phyloP scores from a whole-genome alignment of 805 yeast genomes.

The Sugiyamaella marilandica region DNA sequence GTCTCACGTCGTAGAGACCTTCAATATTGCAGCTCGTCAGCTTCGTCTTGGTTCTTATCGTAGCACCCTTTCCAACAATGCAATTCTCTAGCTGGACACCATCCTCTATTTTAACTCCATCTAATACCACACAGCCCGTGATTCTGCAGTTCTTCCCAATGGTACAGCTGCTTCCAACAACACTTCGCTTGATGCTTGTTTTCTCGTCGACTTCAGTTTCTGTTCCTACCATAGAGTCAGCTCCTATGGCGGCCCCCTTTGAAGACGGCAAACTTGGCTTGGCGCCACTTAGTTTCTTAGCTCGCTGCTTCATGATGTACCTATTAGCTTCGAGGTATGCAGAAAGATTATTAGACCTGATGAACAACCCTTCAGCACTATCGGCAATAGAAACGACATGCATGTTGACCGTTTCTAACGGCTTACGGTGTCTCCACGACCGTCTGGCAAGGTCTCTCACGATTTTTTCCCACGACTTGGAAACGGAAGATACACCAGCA shows the following conservation, averaged over 20 bases:
- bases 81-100: conserved; percentile 74
- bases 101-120: conserved; percentile 69
- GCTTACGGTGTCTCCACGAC: conserved; percentile 75
- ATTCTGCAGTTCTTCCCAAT: conserved; percentile 86
- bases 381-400: conserved; percentile 52
- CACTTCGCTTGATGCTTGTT: conserved; percentile 81
- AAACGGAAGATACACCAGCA: conserved; percentile 21
- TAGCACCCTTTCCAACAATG: conserved; percentile 67
- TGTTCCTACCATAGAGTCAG: conserved; percentile 75
- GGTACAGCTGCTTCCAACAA: conserved; percentile 65
- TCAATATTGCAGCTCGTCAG: conserved; percentile 83
- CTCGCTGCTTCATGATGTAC: conserved; percentile 52
- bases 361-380: conserved; percentile 47
- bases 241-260: conserved; percentile 70
- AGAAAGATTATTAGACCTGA: conserved; percentile 71
- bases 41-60: conserved; percentile 58
- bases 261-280: conserved; percentile 22
- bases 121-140: conserved; percentile 77
- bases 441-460: conserved; percentile 85
- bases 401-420: conserved; percentile 60
- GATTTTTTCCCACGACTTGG: conserved; percentile 32
- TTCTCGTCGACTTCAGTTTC: conserved; percentile 69
- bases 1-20: conserved; percentile 62
- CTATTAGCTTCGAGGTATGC: conserved; percentile 90
- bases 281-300: conserved; percentile 22